phyloP scores from a whole-genome alignment of 2,329 filamentous ascomycete genomes.

The Botrytis sinoallii region DNA sequence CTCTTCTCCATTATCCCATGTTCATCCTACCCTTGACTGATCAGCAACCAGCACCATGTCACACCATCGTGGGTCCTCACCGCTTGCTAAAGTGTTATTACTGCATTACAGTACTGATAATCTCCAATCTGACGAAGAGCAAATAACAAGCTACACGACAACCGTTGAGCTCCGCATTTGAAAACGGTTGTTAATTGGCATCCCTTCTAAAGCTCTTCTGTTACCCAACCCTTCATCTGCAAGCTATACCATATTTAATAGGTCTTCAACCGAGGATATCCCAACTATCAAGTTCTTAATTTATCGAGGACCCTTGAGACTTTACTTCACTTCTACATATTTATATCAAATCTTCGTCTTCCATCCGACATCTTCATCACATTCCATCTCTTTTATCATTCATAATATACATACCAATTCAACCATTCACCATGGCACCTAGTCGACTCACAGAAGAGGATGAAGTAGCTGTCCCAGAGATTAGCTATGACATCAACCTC shows the following conservation, averaged over 20 bases:
- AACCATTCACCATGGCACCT: conserved; percentile 25
- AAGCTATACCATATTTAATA: conserved; percentile 3
- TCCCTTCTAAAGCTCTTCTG: conserved; percentile 4
- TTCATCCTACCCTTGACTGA: conserved; percentile 11
- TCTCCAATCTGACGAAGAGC: conserved; percentile 12
- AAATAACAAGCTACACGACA: conserved; percentile 9
- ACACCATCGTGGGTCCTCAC: conserved; percentile 16
- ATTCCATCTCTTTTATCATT: neutral
- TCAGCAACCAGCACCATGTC: conserved; percentile 18
- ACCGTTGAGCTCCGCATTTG: conserved; percentile 20
- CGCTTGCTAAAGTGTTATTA: conserved; percentile 16
- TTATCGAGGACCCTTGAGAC: neutral
- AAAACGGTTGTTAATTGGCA: conserved; percentile 12
- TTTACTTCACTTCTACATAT: neutral
- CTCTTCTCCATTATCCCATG: conserved; percentile 12
- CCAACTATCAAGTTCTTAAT: conserved; percentile 2
- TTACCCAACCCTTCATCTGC: conserved; percentile 6
- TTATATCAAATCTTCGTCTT: conserved; percentile 18
- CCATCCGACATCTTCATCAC: neutral
- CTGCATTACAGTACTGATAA: conserved; percentile 18
- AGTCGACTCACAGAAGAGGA: conserved; percentile 26
- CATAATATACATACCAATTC: neutral
- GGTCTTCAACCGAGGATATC: neutral
- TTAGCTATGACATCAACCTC: conserved; percentile 46
- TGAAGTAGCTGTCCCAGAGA: conserved; percentile 24